phyloP scores from a whole-genome alignment of 2,329 filamentous ascomycete genomes.

The Talaromyces verruculosus region DNA sequence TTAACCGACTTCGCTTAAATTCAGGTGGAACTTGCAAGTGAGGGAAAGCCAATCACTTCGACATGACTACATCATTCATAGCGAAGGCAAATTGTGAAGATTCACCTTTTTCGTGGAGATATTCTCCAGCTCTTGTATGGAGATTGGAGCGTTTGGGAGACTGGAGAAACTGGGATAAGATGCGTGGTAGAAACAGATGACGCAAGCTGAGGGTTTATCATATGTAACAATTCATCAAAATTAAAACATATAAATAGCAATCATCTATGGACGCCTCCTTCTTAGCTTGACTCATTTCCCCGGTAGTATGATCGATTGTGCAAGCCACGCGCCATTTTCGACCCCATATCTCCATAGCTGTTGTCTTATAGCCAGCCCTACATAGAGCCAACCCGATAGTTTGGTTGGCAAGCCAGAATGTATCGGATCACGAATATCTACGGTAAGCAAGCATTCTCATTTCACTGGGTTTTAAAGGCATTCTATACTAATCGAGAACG shows the following conservation, averaged over 20 bases:
- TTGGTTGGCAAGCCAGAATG: constrained; percentile 22
- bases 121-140: background rate
- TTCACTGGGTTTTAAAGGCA: background rate
- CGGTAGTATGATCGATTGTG: background rate
- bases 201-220: background rate
- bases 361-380: background rate
- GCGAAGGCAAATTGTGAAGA: background rate
- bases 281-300: background rate
- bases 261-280: background rate
- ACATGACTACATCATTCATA: background rate
- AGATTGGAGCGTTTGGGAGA: background rate
- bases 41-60: background rate
- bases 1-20: background rate
- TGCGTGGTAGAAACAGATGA: background rate
- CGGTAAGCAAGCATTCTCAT: constrained; percentile 23
- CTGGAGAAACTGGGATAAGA: background rate
- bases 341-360: background rate
- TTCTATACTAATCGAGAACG: background rate
- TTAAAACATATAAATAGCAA: background rate
- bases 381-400: background rate
- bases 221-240: background rate
- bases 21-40: background rate
- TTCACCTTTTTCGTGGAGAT: background rate
- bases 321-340: background rate
- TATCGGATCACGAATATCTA: constrained; percentile 52